Base-by-base conservation (phyloP, 805 yeast genomes). In the Saccharomycopsis lassenensis region DNA sequence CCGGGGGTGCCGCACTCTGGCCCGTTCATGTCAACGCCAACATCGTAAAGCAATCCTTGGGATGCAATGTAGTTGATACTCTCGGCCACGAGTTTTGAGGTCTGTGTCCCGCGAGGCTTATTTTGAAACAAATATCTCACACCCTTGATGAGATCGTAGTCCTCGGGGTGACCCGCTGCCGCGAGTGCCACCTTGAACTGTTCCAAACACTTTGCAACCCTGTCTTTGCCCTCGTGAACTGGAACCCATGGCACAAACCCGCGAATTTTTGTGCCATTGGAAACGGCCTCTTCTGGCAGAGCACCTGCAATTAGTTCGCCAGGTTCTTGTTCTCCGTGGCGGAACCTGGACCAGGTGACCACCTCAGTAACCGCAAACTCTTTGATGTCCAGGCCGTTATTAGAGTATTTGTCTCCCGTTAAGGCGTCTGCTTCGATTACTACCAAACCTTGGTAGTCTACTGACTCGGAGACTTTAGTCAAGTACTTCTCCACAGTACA, bases 161-260 rank as follows among this genome's bases (percentile, higher is more conserved):
- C 30, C 10, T 30, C 37, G 12, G 40, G 33, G n/a, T n/a, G n/a
- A n/a, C n/a, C n/a, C n/a, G n/a, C n/a, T 1, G 39, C 35, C 1
- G 52, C 46, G 23, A 42, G 49, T 6, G 36, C 25, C 12, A 35
- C 38, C 27, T 63, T 19, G 20, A 14, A 33, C 7, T 36, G 34
- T 1, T 29, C 29, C 5, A 47, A 24, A 35, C 46, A 52, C 26
- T 39, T 29, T 4, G 26, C 17, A 3, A 55, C 29, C 1, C 42
- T 44, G 0, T 36, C 39, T 1, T 46, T 29, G 2, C 69, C 69
- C 4, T 48, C 39, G 5, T 59, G 56, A 6, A 64, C 33, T 4
- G 72, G 71, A 1, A 65, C 67, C 68, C 67, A 64, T 1, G 70
- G 67, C n/a, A 66, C 46, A 6, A 63, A 46, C 2, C 52, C 67